A percentile compares a stretch with the other conserved stretches of the same genome.
Conservation (phyloP, 1,284 basidiomycete species). For the Ustilago nuda region DNA sequence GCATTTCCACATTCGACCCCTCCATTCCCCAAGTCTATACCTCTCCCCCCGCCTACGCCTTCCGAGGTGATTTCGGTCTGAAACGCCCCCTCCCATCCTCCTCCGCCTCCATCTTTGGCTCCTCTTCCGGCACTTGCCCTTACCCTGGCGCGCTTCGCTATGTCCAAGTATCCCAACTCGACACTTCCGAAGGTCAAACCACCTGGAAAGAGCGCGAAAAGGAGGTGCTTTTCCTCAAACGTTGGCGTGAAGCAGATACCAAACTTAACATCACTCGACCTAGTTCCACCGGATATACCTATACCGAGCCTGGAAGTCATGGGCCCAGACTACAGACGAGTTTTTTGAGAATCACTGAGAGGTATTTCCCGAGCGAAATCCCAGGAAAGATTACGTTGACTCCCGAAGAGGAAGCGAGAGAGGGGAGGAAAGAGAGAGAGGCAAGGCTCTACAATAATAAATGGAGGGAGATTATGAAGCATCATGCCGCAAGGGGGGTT, state of each 20-base stretch:
- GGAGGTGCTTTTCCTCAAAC: slow-evolving; percentile 57
- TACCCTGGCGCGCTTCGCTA: slow-evolving; percentile 57
- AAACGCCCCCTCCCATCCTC: slow-evolving; percentile 61
- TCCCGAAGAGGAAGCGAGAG: slow-evolving; percentile 27
- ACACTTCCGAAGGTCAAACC: slow-evolving; percentile 59
- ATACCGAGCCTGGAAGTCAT: slow-evolving; percentile 23
- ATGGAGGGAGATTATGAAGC: slow-evolving; percentile 40
- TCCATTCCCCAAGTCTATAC: slow-evolving; percentile 59
- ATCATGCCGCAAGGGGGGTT: slow-evolving; percentile 40
- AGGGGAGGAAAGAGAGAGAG: slow-evolving; percentile 25
- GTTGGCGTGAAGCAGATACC: slow-evolving; percentile 59
- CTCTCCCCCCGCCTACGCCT: slow-evolving; percentile 57
- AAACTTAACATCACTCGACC: slow-evolving; percentile 45
- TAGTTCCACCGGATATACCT: slow-evolving; percentile 12
- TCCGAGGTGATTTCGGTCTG: slow-evolving; percentile 65
- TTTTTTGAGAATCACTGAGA: slow-evolving; percentile 44
- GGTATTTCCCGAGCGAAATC: slow-evolving; percentile 51
- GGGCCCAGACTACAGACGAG: slow-evolving; percentile 46
- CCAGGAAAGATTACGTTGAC: slow-evolving; percentile 33
- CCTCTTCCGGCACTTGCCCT: slow-evolving; percentile 49
- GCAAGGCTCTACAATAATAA: slow-evolving; percentile 39
- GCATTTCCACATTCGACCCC: slow-evolving; percentile 61
- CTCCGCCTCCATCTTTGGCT: slow-evolving; percentile 46
- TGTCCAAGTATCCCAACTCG: slow-evolving; percentile 52
- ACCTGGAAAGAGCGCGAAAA: slow-evolving; percentile 60